Evolutionary conservation across 306 rosid species (phyloP), one percentile per base, ranked within the genome.

Genomic region (Cucurbita pepo): DNA sequence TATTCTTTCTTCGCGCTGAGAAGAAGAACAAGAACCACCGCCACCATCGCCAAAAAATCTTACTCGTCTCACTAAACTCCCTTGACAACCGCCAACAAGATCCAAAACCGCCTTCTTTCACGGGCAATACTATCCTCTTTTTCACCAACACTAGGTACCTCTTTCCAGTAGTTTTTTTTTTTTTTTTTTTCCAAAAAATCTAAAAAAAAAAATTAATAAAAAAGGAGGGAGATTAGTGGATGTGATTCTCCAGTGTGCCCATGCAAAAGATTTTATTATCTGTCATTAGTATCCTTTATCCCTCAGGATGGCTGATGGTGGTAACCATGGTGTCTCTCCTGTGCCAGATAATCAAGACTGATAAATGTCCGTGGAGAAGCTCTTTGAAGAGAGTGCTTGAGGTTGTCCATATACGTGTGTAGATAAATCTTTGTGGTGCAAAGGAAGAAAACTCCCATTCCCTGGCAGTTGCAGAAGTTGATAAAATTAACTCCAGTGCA

Each of bases 1-100:
- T 75, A 76, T 71, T 36, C 82, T 70, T 85, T 79, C 81, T 50
- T 57, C 56, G 80, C 87, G 85, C 81, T 80, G 76, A 72, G 70
- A 75, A 10, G 44, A 16, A 60, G 14, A 62, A 62, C 48, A 62
- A 58, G 41, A 3, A 6, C 52, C 12, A 37, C 48, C 9, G 38
- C 22, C 1, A 13, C 69, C 45, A 75, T 78, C 81, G 73, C 79
- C 76, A 81, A 79, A 74, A 69, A 60, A 77, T 5, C n/a, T 30
- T 13, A 36, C 50, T n/a, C 67, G 54, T n/a, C 64, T 64, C 71
- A 7, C 6, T 5, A 38, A 34, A 53, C 75, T 61, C 84, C 51
- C 69, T 56, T 9, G 56, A 78, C 34, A 10, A 22, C 18, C 56
- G 1, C 45, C 21, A 38, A 36, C 74, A 62, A 81, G 91, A 87